Base-by-base conservation (phyloP, 148 eudicot species). In the Gaultheria prostrata region DNA sequence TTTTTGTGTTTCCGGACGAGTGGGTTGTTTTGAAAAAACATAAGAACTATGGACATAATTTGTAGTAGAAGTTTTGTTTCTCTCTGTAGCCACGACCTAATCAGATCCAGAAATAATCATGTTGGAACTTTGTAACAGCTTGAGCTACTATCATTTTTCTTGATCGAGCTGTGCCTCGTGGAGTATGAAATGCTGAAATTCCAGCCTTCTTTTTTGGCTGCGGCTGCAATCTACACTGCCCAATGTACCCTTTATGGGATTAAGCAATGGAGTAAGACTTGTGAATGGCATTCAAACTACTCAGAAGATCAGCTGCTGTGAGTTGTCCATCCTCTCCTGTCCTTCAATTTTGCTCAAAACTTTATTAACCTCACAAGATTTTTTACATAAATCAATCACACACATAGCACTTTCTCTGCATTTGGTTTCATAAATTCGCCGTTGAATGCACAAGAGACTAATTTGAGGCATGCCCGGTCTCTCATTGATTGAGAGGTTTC, bases 141-240 rank as follows among this genome's bases (percentile, higher is more conserved):
- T 35, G 95, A 95, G 90, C 88, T 86, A 39, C 79, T 93, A 49
- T 82, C 92, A 8, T 90, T 87, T 83, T 95, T 89, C 88, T 67
- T 93, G 83, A 88, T 91, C 10, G 98, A 95, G 88, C 94, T 95
- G 4, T 89, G 94, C 77, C 88, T 94, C 0, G 98, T 95, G 83
- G 98, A 94, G 86, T 92, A 89, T 63, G 98, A 95, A 77, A 92
- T 90, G 94, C 87, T 95, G 56, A 89, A 87, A 50, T 95, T 80
- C 85, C 90, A 95, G n/a, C 98, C 98, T 9, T 95, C 98, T 15
- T 72, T 89, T 9, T 73, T 94, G 82, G 97, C 98, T 69, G 98
- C 98, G 2, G 94, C 98, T 73, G 93, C 98, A 14, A 79, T 95
- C 45, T 95, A 89, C 72, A 92, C 98, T 1, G 98, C 96, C 49